Conservation (phyloP, 768 basidiomycete genomes). For the Lyophyllum decastes region DNA sequence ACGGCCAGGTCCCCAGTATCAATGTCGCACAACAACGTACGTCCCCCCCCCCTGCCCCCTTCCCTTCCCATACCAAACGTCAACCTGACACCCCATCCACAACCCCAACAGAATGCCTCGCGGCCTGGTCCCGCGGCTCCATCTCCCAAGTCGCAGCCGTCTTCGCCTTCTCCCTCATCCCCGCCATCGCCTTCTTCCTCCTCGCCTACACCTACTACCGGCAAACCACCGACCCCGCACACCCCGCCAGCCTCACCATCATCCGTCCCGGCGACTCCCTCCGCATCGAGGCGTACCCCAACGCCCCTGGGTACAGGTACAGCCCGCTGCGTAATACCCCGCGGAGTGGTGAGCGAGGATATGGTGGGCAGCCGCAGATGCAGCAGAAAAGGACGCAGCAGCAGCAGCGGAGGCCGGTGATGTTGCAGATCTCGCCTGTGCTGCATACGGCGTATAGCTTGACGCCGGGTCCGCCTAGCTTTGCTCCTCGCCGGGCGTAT, state of each 20-base stretch:
- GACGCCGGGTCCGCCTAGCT: not conserved
- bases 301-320: slow-evolving; percentile 19
- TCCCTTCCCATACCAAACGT: slow-evolving; percentile 1
- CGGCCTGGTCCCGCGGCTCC: slow-evolving; percentile 38
- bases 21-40: slow-evolving; percentile 36
- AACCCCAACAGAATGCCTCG: slow-evolving; percentile 36
- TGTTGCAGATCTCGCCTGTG: not conserved
- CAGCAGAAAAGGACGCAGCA: too few species aligned
- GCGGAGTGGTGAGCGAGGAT: slow-evolving; percentile 7
- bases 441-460: not conserved
- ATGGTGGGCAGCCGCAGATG: too few species aligned
- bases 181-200: slow-evolving; percentile 34
- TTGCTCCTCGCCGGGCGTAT: not conserved
- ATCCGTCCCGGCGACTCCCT: not conserved
- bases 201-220: slow-evolving; percentile 74
- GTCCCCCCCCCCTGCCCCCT: slow-evolving; percentile 16
- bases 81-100: slow-evolving; percentile 4
- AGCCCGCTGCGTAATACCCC: not conserved
- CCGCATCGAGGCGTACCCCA: slow-evolving; percentile 13
- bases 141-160: slow-evolving; percentile 37
- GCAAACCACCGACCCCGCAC: slow-evolving; percentile 71
- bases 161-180: slow-evolving; percentile 38
- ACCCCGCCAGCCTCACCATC: slow-evolving; percentile 40
- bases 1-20: slow-evolving; percentile 22
- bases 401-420: not conserved